Base-by-base conservation (phyloP, 306 rosid species). In the Begonia masoniana region DNA sequence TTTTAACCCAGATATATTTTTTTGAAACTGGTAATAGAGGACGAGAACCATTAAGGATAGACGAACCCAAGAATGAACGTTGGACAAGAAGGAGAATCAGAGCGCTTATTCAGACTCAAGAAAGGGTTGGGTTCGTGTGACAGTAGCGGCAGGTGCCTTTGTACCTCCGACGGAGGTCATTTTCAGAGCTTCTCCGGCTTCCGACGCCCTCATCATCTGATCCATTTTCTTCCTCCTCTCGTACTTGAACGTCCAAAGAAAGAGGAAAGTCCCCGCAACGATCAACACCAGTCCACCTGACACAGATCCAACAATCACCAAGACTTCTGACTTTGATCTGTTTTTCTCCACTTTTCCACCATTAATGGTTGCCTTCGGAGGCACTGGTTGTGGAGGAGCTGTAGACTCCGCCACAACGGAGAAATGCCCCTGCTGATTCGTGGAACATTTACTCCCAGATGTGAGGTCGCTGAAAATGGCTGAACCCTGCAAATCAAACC, bases 21-120 rank as follows among this genome's bases (percentile, higher is more conserved):
- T n/a, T n/a, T n/a, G n/a, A n/a, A n/a, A n/a, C n/a, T n/a, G n/a
- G n/a, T n/a, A n/a, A n/a, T n/a, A n/a, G n/a, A n/a, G n/a, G n/a
- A n/a, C n/a, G n/a, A n/a, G n/a, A n/a, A n/a, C n/a, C n/a, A n/a
- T n/a, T n/a, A n/a, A n/a, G n/a, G n/a, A n/a, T n/a, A n/a, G n/a
- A n/a, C n/a, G n/a, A n/a, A n/a, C n/a, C n/a, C n/a, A n/a, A n/a
- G n/a, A n/a, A n/a, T n/a, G n/a, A n/a, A n/a, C 39, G 7, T 7
- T 31, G 39, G 39, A 31, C 39, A 31, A 31, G 39, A 14, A 19
- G 35, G 7, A 1, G 61, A 48, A 54, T 79, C 78, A 88, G 43
- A 83, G 88, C 48, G 78, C 95, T 52, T 84, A 77, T 75, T 79
- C 96, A 47, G 74, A 82, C 74, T 88, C 97, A 4, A 84, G 83